Evolutionary conservation across 192 early-diverging fungal species (phyloP).

Genomic region (Chytriomyces confervae): DNA sequence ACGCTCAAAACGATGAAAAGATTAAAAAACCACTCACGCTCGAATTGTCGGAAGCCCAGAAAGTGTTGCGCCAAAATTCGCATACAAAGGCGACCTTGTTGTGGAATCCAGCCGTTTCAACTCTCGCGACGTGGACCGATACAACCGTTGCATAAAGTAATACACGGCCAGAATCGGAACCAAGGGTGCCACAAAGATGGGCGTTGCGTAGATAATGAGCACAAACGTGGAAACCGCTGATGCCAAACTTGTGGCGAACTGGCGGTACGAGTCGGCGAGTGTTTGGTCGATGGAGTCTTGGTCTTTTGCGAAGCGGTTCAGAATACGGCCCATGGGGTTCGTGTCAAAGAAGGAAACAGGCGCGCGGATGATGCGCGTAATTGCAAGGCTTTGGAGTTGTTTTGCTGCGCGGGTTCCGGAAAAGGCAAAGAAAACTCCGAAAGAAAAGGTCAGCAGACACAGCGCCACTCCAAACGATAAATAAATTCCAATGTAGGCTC

Average conservation of each 20-base stretch:
- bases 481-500: constrained; percentile 38
- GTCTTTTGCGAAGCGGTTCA: constrained; percentile 58
- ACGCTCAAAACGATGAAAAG: constrained; percentile 18
- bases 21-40: constrained; percentile 38
- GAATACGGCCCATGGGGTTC: constrained; percentile 63
- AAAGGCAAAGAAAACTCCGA: constrained; percentile 56
- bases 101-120: constrained; percentile 88
- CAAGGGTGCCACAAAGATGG: constrained; percentile 74
- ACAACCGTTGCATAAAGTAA: constrained; percentile 74
- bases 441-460: constrained; percentile 3
- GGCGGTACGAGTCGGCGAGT: neutral
- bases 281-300: constrained; percentile 49
- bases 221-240: constrained; percentile 65
- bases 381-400: constrained; percentile 66
- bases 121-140: constrained; percentile 84
- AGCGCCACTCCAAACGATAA: constrained; percentile 10
- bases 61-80: constrained; percentile 72
- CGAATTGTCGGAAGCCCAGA: constrained; percentile 85
- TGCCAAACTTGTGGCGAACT: constrained; percentile 62
- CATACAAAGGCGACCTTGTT: constrained; percentile 79
- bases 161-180: constrained; percentile 76
- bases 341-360: constrained; percentile 70
- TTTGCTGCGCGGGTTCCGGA: constrained; percentile 58
- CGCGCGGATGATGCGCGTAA: constrained; percentile 66
- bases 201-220: constrained; percentile 67